phyloP scores from a whole-genome alignment of 805 yeast species.

The Yarrowia osloensis region DNA sequence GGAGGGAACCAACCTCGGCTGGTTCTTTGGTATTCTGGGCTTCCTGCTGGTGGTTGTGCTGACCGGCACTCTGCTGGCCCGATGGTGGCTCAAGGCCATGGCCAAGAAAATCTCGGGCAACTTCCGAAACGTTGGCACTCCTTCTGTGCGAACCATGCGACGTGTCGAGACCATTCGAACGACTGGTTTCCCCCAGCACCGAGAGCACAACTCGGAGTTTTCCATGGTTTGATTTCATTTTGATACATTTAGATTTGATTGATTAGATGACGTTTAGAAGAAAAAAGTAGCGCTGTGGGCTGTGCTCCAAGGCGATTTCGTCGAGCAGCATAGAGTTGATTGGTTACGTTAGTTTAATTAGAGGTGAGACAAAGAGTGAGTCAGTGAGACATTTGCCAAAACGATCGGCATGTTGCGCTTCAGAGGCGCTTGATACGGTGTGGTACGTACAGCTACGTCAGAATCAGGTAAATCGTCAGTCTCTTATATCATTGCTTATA shows the following conservation, averaged over 20 bases:
- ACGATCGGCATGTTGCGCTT: background rate
- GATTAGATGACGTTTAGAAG: background rate
- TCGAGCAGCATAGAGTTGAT: background rate
- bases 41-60: constrained; percentile 29
- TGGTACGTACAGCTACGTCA: too few species aligned
- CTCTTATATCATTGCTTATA: too few species aligned
- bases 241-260: constrained; percentile 3
- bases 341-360: background rate
- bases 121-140: constrained; percentile 29
- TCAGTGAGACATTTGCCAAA: background rate
- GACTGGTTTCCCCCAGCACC: constrained; percentile 13
- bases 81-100: constrained; percentile 31
- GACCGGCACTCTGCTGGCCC: constrained; percentile 28
- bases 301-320: too few species aligned
- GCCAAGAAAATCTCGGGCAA: constrained; percentile 25
- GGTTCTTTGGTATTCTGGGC: constrained; percentile 64
- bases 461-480: background rate
- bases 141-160: constrained; percentile 29
- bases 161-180: constrained; percentile 29
- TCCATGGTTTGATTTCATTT: constrained; percentile 6
- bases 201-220: constrained; percentile 1
- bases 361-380: constrained; percentile 3
- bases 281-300: too few species aligned
- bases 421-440: too few species aligned
- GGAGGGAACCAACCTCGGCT: constrained; percentile 48